A percentile compares a stretch with the other conserved stretches of the same genome.
These are phyloP conservation scores for barley (Hordeum vulgare) DNA, from an alignment of 176 grass and related monocot genomes.

Conservation along the genomic window MorexV3_pseudomolecules_assembly NC_058519.1:336295757-336296256, in stretches of 20 bases:
- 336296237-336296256: slow-evolving; percentile 11
- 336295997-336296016: slow-evolving; percentile 45
- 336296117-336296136: slow-evolving; percentile 49
- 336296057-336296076: slow-evolving; percentile 59
- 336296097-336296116: slow-evolving; percentile 72
- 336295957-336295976: neutral
- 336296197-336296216: neutral
- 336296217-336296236: neutral
- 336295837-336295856: slow-evolving; percentile 80
- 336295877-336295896: slow-evolving; percentile 80
- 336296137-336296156: slow-evolving; percentile 76
- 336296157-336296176: slow-evolving; percentile 41
- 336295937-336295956: slow-evolving; percentile 1
- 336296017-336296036: slow-evolving; percentile 79
- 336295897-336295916: slow-evolving; percentile 43
- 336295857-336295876: slow-evolving; percentile 68
- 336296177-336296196: neutral
- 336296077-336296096: slow-evolving; percentile 60
- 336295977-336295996: slow-evolving; percentile 9
- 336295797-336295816: slow-evolving; percentile 65
- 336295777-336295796: slow-evolving; percentile 90
- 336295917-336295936: neutral
- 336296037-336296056: slow-evolving; percentile 52
- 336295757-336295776: slow-evolving; percentile 53
- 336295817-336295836: slow-evolving; percentile 46